Evolutionary conservation across 306 rosid species (phyloP).

Genomic region (Quercus agrifolia): DNA sequence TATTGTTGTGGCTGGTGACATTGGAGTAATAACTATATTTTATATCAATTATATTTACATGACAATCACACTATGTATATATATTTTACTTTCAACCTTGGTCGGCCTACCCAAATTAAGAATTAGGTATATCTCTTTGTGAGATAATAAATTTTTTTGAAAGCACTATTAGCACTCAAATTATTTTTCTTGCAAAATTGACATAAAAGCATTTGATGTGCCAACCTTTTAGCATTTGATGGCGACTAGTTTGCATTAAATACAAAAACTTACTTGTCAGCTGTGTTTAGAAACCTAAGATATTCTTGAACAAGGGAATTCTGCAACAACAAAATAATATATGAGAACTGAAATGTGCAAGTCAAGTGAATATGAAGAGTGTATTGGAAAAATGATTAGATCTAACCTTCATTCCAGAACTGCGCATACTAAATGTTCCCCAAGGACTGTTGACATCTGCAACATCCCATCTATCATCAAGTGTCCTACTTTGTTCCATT

Average conservation of each 20-base stretch:
- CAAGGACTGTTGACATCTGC: slow-evolving; percentile 60
- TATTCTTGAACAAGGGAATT: slow-evolving; percentile 54
- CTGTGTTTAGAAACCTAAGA: slow-evolving; percentile 64
- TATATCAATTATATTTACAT: too few relatives aligned
- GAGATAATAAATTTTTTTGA: too few relatives aligned
- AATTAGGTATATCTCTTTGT: too few relatives aligned
- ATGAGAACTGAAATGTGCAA: slow-evolving; percentile 7
- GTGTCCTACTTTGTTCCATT: slow-evolving; percentile 20
- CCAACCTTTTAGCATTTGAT: too few relatives aligned
- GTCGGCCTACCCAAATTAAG: too few relatives aligned
- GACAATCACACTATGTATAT: too few relatives aligned
- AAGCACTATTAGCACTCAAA: too few relatives aligned
- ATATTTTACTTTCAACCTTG: too few relatives aligned
- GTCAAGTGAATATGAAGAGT: background rate
- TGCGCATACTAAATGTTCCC: slow-evolving; percentile 45
- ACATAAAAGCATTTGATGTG: too few relatives aligned
- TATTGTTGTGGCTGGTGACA: too few relatives aligned
- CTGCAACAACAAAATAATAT: slow-evolving; percentile 37
- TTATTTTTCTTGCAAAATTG: too few relatives aligned
- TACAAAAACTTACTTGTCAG: slow-evolving; percentile 63
- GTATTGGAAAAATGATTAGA: background rate
- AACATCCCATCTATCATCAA: slow-evolving; percentile 31
- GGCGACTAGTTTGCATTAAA: background rate
- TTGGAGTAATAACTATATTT: too few relatives aligned
- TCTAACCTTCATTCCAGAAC: slow-evolving; percentile 72